A percentile compares a stretch with the other conserved stretches of the same genome.
Conservation (phyloP, 2,329 filamentous ascomycete genomes). For the Hymenoscyphus fraxineus region DNA sequence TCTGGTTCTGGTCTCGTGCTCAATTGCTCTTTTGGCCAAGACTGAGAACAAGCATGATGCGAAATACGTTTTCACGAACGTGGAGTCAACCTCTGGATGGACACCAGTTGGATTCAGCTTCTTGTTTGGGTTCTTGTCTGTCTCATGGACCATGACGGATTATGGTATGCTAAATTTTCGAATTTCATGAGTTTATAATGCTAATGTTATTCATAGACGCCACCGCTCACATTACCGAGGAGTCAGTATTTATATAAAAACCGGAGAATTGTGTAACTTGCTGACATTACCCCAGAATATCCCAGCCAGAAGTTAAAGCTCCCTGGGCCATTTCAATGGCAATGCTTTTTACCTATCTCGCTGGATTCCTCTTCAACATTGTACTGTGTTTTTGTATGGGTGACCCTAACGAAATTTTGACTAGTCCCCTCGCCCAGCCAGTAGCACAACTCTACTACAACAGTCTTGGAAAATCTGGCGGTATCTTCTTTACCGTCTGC, state of each 20-base stretch:
- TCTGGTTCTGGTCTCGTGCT: slow-evolving; percentile 47
- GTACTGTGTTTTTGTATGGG: slow-evolving; percentile 56
- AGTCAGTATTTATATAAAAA: slow-evolving; percentile 25
- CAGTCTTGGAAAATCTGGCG: slow-evolving; percentile 49
- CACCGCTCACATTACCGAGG: slow-evolving; percentile 44
- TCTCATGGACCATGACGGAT: slow-evolving; percentile 58
- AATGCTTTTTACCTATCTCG: slow-evolving; percentile 52
- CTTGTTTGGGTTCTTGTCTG: slow-evolving; percentile 57
- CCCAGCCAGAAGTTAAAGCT: slow-evolving; percentile 47
- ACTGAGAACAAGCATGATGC: slow-evolving; percentile 49
- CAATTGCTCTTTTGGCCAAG: slow-evolving; percentile 48
- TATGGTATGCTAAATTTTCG: slow-evolving; percentile 39
- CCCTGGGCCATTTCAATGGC: slow-evolving; percentile 55
- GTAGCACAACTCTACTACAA: slow-evolving; percentile 57
- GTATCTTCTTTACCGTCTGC: slow-evolving; percentile 52
- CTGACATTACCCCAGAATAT: slow-evolving; percentile 33
- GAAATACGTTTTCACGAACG: slow-evolving; percentile 52
- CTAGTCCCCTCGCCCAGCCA: slow-evolving; percentile 47
- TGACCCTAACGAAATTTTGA: slow-evolving; percentile 45
- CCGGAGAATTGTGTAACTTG: background rate
- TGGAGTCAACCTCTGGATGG: slow-evolving; percentile 51
- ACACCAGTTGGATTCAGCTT: slow-evolving; percentile 51
- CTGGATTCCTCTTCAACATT: slow-evolving; percentile 55
- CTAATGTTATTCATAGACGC: slow-evolving; percentile 32
- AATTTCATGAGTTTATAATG: slow-evolving; percentile 29